These are phyloP conservation scores for Colletotrichum sp. DNA, from an alignment of 2,329 filamentous ascomycete genomes.

Conservation along the genomic window DNA sequence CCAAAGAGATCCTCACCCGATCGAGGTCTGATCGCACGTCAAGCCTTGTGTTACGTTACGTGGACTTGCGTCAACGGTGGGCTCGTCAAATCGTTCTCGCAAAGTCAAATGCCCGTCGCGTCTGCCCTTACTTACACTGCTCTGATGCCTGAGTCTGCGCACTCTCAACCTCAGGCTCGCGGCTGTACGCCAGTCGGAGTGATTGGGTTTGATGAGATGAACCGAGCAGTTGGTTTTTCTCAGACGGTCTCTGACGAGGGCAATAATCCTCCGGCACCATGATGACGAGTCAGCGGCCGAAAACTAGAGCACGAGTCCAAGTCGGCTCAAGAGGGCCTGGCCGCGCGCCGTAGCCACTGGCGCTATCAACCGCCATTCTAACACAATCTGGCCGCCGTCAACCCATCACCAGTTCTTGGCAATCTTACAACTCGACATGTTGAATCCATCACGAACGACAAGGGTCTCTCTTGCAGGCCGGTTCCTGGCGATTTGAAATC, in stretches of 20 bases:
- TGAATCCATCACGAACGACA: neutral
- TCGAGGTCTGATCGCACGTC: constrained; percentile 3
- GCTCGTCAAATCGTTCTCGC: constrained; percentile 13
- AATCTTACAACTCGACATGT: neutral
- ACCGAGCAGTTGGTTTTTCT: neutral
- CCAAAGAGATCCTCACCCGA: neutral
- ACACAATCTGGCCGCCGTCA: neutral
- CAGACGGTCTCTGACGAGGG: neutral
- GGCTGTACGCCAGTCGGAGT: neutral
- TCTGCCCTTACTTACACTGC: neutral
- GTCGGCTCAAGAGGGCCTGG: neutral
- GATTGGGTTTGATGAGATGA: constrained; percentile 19
- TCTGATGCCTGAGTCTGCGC: neutral
- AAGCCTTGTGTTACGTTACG: constrained; percentile 5
- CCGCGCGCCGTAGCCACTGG: neutral
- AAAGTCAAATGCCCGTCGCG: neutral
- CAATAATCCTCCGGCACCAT: neutral
- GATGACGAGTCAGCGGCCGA: constrained; percentile 8
- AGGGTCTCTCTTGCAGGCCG: neutral
- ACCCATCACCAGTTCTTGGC: neutral
- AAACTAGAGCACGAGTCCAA: neutral
- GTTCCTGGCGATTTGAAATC: neutral
- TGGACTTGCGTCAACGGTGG: constrained; percentile 8
- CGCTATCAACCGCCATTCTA: neutral
- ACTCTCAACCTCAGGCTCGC: neutral